A percentile compares a stretch with the other conserved stretches of the same genome.
Evolutionary conservation across 2,329 filamentous ascomycete species (phyloP).

Genomic region (Stylonectria norvegica): DNA sequence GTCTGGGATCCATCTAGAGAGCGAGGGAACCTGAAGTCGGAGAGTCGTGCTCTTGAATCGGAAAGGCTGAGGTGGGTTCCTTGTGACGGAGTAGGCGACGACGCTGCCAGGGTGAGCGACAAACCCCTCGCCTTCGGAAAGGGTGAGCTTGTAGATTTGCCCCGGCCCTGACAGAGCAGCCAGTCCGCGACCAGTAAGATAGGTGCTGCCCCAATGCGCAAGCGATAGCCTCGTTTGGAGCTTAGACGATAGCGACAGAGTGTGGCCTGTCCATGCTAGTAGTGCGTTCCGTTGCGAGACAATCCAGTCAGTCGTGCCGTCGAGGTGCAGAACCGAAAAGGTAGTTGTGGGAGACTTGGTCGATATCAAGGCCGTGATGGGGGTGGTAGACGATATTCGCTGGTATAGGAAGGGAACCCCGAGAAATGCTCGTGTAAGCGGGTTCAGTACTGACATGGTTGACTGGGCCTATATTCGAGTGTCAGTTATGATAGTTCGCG

Average conservation of each 20-base stretch:
- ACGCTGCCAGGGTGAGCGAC: slow-evolving; percentile 89
- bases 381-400: slow-evolving; percentile 79
- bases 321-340: slow-evolving; percentile 82
- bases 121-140: slow-evolving; percentile 83
- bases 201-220: slow-evolving; percentile 87
- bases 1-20: slow-evolving; percentile 63
- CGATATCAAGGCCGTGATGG: slow-evolving; percentile 82
- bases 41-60: slow-evolving; percentile 76
- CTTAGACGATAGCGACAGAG: slow-evolving; percentile 70
- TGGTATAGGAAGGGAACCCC: slow-evolving; percentile 96
- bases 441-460: slow-evolving; percentile 81
- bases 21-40: slow-evolving; percentile 72
- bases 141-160: slow-evolving; percentile 80
- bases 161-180: slow-evolving; percentile 81
- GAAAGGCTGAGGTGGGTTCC: slow-evolving; percentile 75
- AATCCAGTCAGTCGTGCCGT: slow-evolving; percentile 95
- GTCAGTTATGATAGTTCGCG: too few relatives aligned
- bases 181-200: slow-evolving; percentile 82
- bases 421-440: slow-evolving; percentile 72
- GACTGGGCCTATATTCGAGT: slow-evolving; percentile 69
- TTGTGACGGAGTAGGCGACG: slow-evolving; percentile 79
- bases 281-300: slow-evolving; percentile 81
- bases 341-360: slow-evolving; percentile 84
- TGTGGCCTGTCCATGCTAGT: slow-evolving; percentile 95
- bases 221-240: slow-evolving; percentile 72